A percentile compares a stretch with the other conserved stretches of the same genome.
These are phyloP conservation scores for Acer campestre DNA, from an alignment of 345 rosid species.

Conservation along the genomic window DNA sequence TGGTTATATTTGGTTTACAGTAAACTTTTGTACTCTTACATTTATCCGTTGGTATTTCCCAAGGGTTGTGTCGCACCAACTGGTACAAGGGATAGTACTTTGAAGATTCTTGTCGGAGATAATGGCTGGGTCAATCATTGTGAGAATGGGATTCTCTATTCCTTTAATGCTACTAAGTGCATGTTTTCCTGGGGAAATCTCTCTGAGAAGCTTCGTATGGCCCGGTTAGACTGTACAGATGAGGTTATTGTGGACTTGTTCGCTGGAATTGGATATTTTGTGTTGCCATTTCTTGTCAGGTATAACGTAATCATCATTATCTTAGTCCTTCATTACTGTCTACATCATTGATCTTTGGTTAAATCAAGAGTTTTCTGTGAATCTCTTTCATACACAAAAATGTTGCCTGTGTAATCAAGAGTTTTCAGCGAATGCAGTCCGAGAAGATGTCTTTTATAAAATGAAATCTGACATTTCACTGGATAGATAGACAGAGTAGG, in stretches of 20 bases:
- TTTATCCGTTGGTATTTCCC: slow-evolving; percentile 20
- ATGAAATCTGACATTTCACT: background rate
- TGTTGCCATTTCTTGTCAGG: slow-evolving; percentile 92
- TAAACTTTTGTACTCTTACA: slow-evolving; percentile 16
- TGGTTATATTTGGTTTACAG: background rate
- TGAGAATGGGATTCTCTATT: slow-evolving; percentile 86
- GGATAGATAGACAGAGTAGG: background rate
- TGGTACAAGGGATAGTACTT: slow-evolving; percentile 78
- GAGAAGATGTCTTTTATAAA: background rate
- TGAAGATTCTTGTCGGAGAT: slow-evolving; percentile 85
- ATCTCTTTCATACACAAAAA: slow-evolving; percentile 7
- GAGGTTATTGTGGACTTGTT: slow-evolving; percentile 84
- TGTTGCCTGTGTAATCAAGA: too few species aligned
- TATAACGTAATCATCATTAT: slow-evolving; percentile 23
- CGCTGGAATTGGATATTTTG: slow-evolving; percentile 93
- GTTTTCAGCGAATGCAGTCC: background rate
- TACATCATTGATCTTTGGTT: background rate
- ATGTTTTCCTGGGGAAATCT: slow-evolving; percentile 99
- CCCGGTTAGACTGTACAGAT: slow-evolving; percentile 54
- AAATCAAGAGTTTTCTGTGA: background rate
- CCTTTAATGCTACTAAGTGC: slow-evolving; percentile 91
- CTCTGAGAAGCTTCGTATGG: slow-evolving; percentile 95
- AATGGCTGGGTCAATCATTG: slow-evolving; percentile 89
- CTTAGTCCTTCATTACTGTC: slow-evolving; percentile 5
- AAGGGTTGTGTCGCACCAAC: slow-evolving; percentile 83